Conservation (phyloP, 2,329 filamentous ascomycete genomes). For the Colletotrichum brevisporum region DNA sequence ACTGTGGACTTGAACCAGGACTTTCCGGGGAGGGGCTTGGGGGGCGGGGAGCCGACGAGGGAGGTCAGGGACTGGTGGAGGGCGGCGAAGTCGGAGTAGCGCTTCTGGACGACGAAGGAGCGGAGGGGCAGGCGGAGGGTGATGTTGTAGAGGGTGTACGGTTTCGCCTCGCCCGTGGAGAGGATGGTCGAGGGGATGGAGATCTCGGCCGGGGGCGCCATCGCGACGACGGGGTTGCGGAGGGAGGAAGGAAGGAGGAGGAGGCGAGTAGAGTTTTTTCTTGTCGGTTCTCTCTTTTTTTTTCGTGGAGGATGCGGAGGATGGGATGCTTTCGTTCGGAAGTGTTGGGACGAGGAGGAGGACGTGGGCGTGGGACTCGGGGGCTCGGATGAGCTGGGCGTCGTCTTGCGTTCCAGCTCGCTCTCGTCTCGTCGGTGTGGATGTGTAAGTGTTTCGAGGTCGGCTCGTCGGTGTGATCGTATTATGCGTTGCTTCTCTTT, state of each 20-base stretch:
- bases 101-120: constrained; percentile 82
- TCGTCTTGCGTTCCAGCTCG: not conserved
- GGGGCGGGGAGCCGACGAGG: constrained; percentile 74
- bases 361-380: not conserved
- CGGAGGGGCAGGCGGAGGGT: constrained; percentile 82
- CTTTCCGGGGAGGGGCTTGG: constrained; percentile 77
- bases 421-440: constrained; percentile 1
- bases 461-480: not conserved
- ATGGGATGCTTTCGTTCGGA: not conserved
- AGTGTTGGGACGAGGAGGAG: constrained; percentile 21
- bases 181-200: constrained; percentile 77
- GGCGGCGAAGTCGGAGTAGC: constrained; percentile 83
- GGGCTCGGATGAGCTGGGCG: constrained; percentile 13
- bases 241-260: not conserved
- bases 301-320: not conserved
- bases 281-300: not conserved
- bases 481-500: not conserved
- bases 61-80: constrained; percentile 75
- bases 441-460: constrained; percentile 17
- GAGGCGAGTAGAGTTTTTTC: too few species aligned
- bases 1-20: constrained; percentile 84
- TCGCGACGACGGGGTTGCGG: constrained; percentile 46
- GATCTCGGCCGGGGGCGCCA: constrained; percentile 77
- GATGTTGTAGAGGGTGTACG: constrained; percentile 85
- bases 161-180: constrained; percentile 69